Evolutionary conservation across 805 yeast species (phyloP), one percentile per base, ranked within the genome.

Genomic region (Schwanniomyces vanrijiae): DNA sequence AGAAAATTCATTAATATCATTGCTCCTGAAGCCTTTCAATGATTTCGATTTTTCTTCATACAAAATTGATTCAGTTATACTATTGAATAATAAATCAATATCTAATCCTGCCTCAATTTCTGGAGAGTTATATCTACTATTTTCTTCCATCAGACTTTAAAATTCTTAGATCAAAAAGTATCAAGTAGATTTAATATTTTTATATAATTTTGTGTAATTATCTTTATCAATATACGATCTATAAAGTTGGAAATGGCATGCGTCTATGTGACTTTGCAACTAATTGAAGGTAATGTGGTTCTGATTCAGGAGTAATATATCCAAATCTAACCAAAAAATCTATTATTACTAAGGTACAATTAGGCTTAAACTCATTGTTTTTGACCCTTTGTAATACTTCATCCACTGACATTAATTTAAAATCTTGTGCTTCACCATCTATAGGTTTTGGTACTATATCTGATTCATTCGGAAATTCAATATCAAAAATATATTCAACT

Each of bases 291-390:
- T 79, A 89, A 48, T 84, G 76, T 0, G 82, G 80, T 56, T 90
- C 96, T 42, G 68, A 73, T 41, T 82, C 87, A 0, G 86, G 73
- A 0, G 85, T 80, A 9, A 92, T 62, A 28, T 75, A 61, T 1
- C 97, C 96, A 57, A 86, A 91, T 55, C 99, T 81, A n/a, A 91
- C 78, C 46, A 94, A 71, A 58, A 94, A 94, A 56, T 92, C 97
- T 13, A 90, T 74, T 25, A 88, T 72, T 2, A 91, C 85, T 26
- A 82, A 67, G 0, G 86, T 96, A 68, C 96, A 87, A 58, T 92
- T 94, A 22, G 96, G 96, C 65, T 92, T 94, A 71, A 94, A 94
- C 56, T 85, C 82, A 1, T 82, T 82, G 0, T 65, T 64, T 10
- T 59, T 59, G 24, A 92, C 57, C n/a, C 77, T 72, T 25, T 58